phyloP scores from a whole-genome alignment of 1,284 basidiomycete genomes.

The Neolentinus lepideus region DNA sequence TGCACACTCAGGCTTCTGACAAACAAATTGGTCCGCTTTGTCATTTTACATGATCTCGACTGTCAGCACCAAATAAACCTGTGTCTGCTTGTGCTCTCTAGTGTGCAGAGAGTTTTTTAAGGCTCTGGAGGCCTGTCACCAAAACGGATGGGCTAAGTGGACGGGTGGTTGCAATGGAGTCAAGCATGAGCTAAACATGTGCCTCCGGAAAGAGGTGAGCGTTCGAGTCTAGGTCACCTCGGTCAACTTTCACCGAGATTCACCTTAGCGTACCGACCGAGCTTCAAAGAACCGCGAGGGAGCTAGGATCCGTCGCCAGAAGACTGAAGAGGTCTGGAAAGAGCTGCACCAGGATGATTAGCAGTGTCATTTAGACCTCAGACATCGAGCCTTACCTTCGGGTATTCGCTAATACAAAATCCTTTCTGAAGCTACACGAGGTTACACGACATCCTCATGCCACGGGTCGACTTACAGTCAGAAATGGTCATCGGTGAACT shows the following conservation, averaged over 20 bases:
- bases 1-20: slow-evolving; percentile 73
- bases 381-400: too few species aligned
- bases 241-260: background rate
- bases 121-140: slow-evolving; percentile 64
- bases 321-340: slow-evolving; percentile 51
- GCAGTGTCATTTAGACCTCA: background rate
- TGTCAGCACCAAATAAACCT: slow-evolving; percentile 11
- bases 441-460: too few species aligned
- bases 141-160: slow-evolving; percentile 50
- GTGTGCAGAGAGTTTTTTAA: slow-evolving; percentile 70
- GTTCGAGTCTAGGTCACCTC: background rate
- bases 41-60: slow-evolving; percentile 6
- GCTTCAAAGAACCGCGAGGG: slow-evolving; percentile 62
- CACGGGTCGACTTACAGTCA: too few species aligned
- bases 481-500: too few species aligned
- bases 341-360: slow-evolving; percentile 48
- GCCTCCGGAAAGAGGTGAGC: slow-evolving; percentile 71
- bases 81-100: slow-evolving; percentile 20
- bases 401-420: too few species aligned
- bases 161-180: slow-evolving; percentile 68
- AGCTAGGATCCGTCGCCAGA: slow-evolving; percentile 52
- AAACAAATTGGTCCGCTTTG: slow-evolving; percentile 48
- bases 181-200: slow-evolving; percentile 67
- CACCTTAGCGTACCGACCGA: slow-evolving; percentile 50
- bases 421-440: too few species aligned